These are phyloP conservation scores for Corynespora cassiicola DNA, from an alignment of 2,329 filamentous ascomycete genomes.

Conservation along the genomic window DNA sequence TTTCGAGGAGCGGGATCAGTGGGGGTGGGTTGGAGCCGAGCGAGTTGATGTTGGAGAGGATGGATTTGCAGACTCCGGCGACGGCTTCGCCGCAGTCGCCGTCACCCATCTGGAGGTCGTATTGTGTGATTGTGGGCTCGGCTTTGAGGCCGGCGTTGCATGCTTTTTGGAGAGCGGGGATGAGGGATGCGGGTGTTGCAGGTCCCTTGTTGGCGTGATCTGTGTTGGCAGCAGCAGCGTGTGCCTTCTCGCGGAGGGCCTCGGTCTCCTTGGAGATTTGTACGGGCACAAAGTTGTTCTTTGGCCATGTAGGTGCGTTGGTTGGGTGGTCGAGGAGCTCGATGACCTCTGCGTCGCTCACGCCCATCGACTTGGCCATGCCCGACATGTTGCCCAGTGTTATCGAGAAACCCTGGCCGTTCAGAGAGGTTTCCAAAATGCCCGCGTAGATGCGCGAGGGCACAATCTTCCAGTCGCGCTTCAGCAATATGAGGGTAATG, in stretches of 20 bases:
- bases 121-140: constrained; percentile 70
- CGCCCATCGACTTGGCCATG: constrained; percentile 49
- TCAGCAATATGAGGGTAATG: constrained; percentile 48
- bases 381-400: constrained; percentile 60
- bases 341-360: constrained; percentile 51
- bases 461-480: constrained; percentile 56
- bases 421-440: constrained; percentile 60
- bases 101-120: constrained; percentile 84
- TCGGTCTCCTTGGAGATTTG: constrained; percentile 32
- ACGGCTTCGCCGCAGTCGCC: constrained; percentile 80
- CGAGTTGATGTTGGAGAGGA: constrained; percentile 57
- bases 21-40: constrained; percentile 57
- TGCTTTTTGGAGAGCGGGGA: constrained; percentile 49
- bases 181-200: constrained; percentile 48
- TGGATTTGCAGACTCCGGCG: constrained; percentile 70
- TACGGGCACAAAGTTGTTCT: constrained; percentile 50
- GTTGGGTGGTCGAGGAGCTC: constrained; percentile 58
- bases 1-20: constrained; percentile 64
- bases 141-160: constrained; percentile 60
- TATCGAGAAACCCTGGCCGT: constrained; percentile 63
- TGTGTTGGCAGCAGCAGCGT: constrained; percentile 28
- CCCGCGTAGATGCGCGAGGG: constrained; percentile 56
- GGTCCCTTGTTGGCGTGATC: constrained; percentile 29
- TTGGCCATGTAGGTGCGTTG: constrained; percentile 59
- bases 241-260: constrained; percentile 33